Evolutionary conservation across 2,329 filamentous ascomycete genomes (phyloP).

Genomic region (Arthrocladium fulminans): DNA sequence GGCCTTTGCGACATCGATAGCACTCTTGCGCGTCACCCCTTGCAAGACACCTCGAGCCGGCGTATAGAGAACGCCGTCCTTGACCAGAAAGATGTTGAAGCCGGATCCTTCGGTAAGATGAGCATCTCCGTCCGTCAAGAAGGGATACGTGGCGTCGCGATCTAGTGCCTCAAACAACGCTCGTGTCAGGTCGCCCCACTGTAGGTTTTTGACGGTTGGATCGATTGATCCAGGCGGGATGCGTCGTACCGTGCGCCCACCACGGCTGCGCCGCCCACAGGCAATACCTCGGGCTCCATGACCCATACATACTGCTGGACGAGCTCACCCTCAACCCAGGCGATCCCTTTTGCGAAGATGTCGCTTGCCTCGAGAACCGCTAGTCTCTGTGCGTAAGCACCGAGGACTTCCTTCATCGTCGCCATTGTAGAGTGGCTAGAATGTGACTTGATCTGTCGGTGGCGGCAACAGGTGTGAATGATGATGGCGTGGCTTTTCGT

Average conservation of each 20-base stretch:
- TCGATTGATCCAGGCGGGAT: slow-evolving; percentile 41
- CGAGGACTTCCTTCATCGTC: slow-evolving; percentile 38
- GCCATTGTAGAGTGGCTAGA: too few relatives aligned
- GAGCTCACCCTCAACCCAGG: slow-evolving; percentile 41
- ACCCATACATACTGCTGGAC: slow-evolving; percentile 44
- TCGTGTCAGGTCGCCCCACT: slow-evolving; percentile 43
- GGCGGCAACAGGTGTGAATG: too few relatives aligned
- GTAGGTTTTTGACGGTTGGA: slow-evolving; percentile 45
- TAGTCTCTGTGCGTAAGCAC: slow-evolving; percentile 30
- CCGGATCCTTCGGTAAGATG: slow-evolving; percentile 45
- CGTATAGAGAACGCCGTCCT: slow-evolving; percentile 38
- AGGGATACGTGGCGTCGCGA: slow-evolving; percentile 40
- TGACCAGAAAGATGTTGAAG: slow-evolving; percentile 42
- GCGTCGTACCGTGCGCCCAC: slow-evolving; percentile 40
- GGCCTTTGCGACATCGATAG: slow-evolving; percentile 35
- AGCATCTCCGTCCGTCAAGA: slow-evolving; percentile 43
- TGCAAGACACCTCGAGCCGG: slow-evolving; percentile 41
- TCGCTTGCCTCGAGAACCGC: slow-evolving; percentile 27
- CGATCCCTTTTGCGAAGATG: slow-evolving; percentile 39
- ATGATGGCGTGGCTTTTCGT: too few relatives aligned
- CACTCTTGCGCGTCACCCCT: slow-evolving; percentile 43
- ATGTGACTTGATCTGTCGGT: too few relatives aligned
- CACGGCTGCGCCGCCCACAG: slow-evolving; percentile 34
- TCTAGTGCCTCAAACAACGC: slow-evolving; percentile 41
- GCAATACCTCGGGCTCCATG: slow-evolving; percentile 40